Percentiles rank a stretch among this genome's conserved stretches.
These are phyloP conservation scores for Lactarius evosmus DNA, from an alignment of 768 basidiomycete species.

Conservation along the genomic window DNA sequence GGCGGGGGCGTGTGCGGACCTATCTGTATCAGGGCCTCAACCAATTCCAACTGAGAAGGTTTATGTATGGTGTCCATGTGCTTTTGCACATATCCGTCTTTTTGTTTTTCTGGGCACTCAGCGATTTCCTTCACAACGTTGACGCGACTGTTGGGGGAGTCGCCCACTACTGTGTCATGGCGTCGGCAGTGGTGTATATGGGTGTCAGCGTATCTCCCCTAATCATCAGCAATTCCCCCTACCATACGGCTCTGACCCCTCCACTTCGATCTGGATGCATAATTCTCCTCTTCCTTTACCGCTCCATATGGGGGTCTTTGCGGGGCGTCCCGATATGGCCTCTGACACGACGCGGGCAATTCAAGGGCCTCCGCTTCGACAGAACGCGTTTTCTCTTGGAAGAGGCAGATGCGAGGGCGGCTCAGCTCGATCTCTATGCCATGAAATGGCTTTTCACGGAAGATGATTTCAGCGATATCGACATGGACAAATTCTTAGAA, in stretches of 20 bases:
- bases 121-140: conserved; percentile 10
- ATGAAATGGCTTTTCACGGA: conserved; percentile 15
- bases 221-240: conserved; percentile 12
- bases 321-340: fast-evolving
- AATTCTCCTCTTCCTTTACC: not conserved
- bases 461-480: conserved; percentile 7
- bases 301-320: not conserved
- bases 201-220: conserved; percentile 15
- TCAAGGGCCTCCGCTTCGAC: not conserved
- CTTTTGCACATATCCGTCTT: conserved; percentile 18
- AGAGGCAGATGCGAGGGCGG: not conserved
- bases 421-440: conserved; percentile 7
- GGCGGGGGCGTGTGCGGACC: conserved; percentile 14
- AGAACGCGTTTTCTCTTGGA: not conserved
- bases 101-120: conserved; percentile 15
- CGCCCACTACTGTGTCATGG: not conserved
- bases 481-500: conserved; percentile 16
- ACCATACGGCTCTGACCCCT: conserved; percentile 18
- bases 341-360: not conserved
- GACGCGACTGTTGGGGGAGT: not conserved
- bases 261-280: not conserved
- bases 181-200: not conserved
- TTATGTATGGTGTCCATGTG: conserved; percentile 7
- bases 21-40: conserved; percentile 12
- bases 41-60: conserved; percentile 6